phyloP scores from a whole-genome alignment of 1,284 basidiomycete genomes.

The Irpex rosettiformis region DNA sequence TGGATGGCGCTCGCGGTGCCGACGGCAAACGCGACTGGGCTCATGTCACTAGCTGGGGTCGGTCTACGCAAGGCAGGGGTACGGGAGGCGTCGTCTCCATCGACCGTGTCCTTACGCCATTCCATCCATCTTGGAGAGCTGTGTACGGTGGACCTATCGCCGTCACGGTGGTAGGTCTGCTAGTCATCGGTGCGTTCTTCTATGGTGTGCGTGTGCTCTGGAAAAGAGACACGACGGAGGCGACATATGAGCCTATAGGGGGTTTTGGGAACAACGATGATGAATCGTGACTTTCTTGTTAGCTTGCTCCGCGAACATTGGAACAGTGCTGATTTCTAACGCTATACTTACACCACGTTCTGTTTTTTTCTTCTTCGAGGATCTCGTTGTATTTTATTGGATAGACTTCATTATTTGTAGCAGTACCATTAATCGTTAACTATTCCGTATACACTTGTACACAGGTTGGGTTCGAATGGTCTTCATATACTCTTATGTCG shows the following conservation, averaged over 20 bases:
- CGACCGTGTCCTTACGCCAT: conserved; percentile 82
- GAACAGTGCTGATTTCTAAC: background rate
- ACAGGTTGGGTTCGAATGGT: too few relatives aligned
- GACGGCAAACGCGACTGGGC: conserved; percentile 74
- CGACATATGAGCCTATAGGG: conserved; percentile 81
- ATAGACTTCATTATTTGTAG: conserved; percentile 1
- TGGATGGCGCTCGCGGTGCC: conserved; percentile 82
- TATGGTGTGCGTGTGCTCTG: conserved; percentile 62
- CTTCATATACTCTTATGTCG: too few relatives aligned
- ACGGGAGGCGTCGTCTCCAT: conserved; percentile 88
- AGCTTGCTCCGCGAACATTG: background rate
- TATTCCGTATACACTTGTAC: background rate
- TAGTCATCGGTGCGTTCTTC: conserved; percentile 69
- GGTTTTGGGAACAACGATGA: conserved; percentile 68
- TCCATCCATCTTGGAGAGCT: conserved; percentile 80
- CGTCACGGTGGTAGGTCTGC: conserved; percentile 53
- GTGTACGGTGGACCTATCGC: conserved; percentile 62
- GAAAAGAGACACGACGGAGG: conserved; percentile 70
- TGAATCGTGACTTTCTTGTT: conserved; percentile 25
- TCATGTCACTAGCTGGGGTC: conserved; percentile 75
- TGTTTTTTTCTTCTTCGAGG: background rate
- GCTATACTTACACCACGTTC: background rate
- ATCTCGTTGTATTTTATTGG: background rate
- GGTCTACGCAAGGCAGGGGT: conserved; percentile 67
- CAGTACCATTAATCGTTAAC: background rate